Evolutionary conservation across 441 rosid species (phyloP), one percentile per base, ranked within the genome.

Genomic region (Jatropha podagrica): DNA sequence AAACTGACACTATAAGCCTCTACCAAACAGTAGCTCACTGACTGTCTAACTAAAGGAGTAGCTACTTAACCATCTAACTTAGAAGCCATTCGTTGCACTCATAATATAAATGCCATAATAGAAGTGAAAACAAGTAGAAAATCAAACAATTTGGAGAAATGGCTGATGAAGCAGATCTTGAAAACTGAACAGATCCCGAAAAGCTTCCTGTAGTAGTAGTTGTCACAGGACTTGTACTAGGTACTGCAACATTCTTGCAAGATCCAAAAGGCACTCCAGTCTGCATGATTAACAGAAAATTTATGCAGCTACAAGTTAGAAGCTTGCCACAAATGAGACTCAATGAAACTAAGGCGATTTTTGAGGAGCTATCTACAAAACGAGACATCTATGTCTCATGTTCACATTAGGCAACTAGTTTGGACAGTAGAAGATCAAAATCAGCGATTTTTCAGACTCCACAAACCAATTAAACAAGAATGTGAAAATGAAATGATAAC

Each of bases 171-270:
- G 88, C 80, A 58, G 96, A 88, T 75, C 69, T 87, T n/a, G 96
- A 63, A 81, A 95, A 88, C 81, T 93, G 96, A 80, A 95, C 91
- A 23, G 92, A 91, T 83, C 99, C 99, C 59, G 95, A 82, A 84
- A 90, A 91, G 82, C 88, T 85, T 85, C 95, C 95, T 7, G 79
- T 80, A 23, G 83, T 82, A 23, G 83, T 32, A 63, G 80, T 85
- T 51, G 91, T 85, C 62, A 79, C 66, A 26, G 96, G 93, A 83
- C 83, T 70, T 80, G 85, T 75, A 23, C 82, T 65, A 18, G 93
- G 97, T 2, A 75, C 69, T 41, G 88, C 60, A 74, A 90, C 62
- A 70, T 88, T 90, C 79, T 89, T 91, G 92, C 97, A 95, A 38
- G 98, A 84, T 73, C 98, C 95, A 84, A 82, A 89, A 49, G 98